Base-by-base conservation (phyloP, 1,139 yeast species). In the Saccharomycopsis hybrid region DNA sequence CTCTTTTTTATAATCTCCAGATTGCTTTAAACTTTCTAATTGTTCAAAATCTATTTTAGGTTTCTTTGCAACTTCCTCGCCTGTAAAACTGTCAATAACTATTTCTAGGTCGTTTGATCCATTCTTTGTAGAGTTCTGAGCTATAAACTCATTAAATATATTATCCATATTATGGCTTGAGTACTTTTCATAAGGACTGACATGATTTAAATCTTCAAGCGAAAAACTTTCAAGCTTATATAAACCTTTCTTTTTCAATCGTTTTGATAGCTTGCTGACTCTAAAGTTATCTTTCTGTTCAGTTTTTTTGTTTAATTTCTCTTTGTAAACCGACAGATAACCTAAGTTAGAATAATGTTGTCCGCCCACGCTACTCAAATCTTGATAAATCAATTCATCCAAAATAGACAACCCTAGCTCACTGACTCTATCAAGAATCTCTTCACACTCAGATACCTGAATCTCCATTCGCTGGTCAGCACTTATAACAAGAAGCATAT, bases 401-500 rank as follows among this genome's bases (percentile, higher is more conserved):
- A 85, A 62, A 0, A 77, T 66, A 47, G 73, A 71, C 43, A 69
- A 60, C 1, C 89, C 92, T 45, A 84, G 66, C 2, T 61, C 63
- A 1, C 83, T 65, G 44, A 86, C 65, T 0, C 82, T 68, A 58
- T 85, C 89, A 46, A 85, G 61, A 41, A 86, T 66, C 46, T 80
- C 88, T 30, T 76, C 76, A 56, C 87, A 84, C 44, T 83, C 83
- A 31, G 72, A 70, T 35, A 89, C 66, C 9, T 82, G 78, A 53
- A 90, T 75, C 4, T 77, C 66, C 46, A 84, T 72, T 46, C 78
- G 75, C 2, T 80, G 77, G 63, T 92, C 97, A 0, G 95, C 85
- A 3, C 95, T 82, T 0, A 89, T 79, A 4, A 88, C 90, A 39
- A 90, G 68, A 45, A 90, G 69, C 7, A 95, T 81, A 60, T 92